A percentile compares a stretch with the other conserved stretches of the same genome.
Conservation (phyloP, 768 basidiomycete species). For the Leccinum barrowsii region DNA sequence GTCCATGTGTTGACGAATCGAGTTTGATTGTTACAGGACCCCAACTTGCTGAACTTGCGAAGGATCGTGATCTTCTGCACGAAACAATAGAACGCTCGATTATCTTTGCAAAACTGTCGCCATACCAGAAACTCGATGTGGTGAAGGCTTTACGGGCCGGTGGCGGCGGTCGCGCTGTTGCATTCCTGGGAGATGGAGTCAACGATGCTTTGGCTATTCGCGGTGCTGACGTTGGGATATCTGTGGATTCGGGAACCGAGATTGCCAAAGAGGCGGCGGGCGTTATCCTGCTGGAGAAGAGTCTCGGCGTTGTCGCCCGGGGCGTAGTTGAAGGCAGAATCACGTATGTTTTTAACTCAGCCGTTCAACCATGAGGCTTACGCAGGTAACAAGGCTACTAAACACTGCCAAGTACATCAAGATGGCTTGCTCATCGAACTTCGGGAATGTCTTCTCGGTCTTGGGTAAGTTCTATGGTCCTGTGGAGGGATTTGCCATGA, state of each 20-base stretch:
- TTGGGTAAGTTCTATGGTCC: constrained; percentile 18
- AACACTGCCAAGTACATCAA: constrained; percentile 38
- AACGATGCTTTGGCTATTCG: constrained; percentile 33
- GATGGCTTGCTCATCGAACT: constrained; percentile 37
- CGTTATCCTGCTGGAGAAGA: constrained; percentile 36
- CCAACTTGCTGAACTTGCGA: constrained; percentile 27
- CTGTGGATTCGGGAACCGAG: constrained; percentile 32
- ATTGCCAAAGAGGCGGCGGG: constrained; percentile 39
- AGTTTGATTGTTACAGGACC: constrained; percentile 28
- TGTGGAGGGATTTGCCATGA: neutral
- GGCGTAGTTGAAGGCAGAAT: constrained; percentile 33
- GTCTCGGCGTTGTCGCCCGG: constrained; percentile 30
- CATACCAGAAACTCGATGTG: constrained; percentile 32
- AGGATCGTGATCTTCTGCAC: constrained; percentile 22
- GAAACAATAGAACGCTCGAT: constrained; percentile 31
- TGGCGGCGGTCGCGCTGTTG: constrained; percentile 26
- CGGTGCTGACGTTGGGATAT: constrained; percentile 32
- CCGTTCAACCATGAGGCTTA: constrained; percentile 7
- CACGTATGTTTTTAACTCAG: constrained; percentile 21
- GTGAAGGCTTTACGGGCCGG: constrained; percentile 30
- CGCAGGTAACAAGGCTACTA: constrained; percentile 25
- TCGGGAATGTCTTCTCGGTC: constrained; percentile 34
- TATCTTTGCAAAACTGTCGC: constrained; percentile 32
- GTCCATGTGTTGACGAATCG: constrained; percentile 16
- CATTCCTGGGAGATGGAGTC: constrained; percentile 31